These are phyloP conservation scores for Termitomyces sp. DNA, from an alignment of 768 basidiomycete genomes.

Conservation along the genomic window DNA sequence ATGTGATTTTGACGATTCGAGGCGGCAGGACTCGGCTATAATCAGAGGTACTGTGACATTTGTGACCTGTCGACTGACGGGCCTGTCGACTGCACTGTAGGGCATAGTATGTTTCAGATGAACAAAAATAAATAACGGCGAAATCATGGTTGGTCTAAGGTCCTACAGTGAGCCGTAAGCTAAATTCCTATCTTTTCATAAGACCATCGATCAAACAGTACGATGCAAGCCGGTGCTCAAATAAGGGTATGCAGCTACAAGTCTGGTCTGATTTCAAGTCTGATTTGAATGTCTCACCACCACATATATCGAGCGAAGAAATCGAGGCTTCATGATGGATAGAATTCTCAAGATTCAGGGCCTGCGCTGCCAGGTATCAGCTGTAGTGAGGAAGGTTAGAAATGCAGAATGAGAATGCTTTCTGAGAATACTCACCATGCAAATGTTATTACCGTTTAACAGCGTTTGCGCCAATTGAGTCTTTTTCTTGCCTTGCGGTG, in stretches of 20 bases:
- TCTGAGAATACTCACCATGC: slow-evolving; percentile 60
- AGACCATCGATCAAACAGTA: background rate
- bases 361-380: slow-evolving; percentile 69
- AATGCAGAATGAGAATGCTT: background rate
- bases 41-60: too few relatives aligned
- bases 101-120: too few relatives aligned
- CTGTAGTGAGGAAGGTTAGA: slow-evolving; percentile 23
- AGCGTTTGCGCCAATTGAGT: slow-evolving; percentile 85
- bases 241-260: background rate
- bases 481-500: slow-evolving; percentile 74
- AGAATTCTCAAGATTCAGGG: slow-evolving; percentile 33
- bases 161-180: background rate
- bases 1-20: too few relatives aligned
- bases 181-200: background rate
- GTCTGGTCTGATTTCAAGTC: background rate
- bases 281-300: background rate
- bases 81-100: too few relatives aligned
- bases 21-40: too few relatives aligned
- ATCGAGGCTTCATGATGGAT: background rate
- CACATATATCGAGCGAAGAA: background rate
- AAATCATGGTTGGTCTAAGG: background rate
- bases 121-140: too few relatives aligned
- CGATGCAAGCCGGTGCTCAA: too few relatives aligned
- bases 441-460: slow-evolving; percentile 93
- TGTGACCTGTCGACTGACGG: too few relatives aligned